A percentile compares a stretch with the other conserved stretches of the same genome.
These are phyloP conservation scores for Patellifolia procumbens DNA, from an alignment of 179 eudicot genomes.

Conservation along the genomic window DNA sequence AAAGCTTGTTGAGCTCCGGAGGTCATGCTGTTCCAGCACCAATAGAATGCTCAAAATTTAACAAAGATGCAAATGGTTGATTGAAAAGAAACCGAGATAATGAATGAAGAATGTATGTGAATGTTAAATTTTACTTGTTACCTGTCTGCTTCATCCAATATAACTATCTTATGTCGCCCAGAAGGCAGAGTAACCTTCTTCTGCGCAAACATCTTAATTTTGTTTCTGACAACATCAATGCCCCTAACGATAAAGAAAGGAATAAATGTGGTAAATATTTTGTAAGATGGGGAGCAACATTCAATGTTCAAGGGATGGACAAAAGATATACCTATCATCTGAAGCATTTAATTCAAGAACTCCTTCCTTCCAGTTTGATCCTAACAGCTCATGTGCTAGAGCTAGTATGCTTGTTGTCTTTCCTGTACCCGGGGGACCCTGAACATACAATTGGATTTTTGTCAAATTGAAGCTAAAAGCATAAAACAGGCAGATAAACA, in stretches of 20 bases:
- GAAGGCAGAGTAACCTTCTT: constrained; percentile 92
- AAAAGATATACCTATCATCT: constrained; percentile 65
- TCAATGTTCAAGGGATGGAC: neutral
- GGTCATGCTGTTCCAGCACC: constrained; percentile 66
- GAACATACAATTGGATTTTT: neutral
- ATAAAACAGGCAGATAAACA: neutral
- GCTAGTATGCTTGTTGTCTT: constrained; percentile 94
- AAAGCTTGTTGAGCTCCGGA: constrained; percentile 98
- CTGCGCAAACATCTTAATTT: constrained; percentile 97
- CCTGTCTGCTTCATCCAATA: constrained; percentile 98
- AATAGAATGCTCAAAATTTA: neutral
- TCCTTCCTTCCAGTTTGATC: constrained; percentile 78
- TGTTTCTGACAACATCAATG: constrained; percentile 95
- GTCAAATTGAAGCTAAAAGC: neutral
- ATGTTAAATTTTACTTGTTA: constrained; percentile 24
- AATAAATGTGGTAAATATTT: neutral
- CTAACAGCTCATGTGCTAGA: constrained; percentile 92
- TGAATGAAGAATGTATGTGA: neutral
- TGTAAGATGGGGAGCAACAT: neutral
- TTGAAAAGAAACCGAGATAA: neutral
- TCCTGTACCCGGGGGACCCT: constrained; percentile 99
- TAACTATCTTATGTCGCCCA: constrained; percentile 83
- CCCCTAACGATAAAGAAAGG: constrained; percentile 45
- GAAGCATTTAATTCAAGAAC: constrained; percentile 95
- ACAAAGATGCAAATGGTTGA: neutral